A percentile compares a stretch with the other conserved stretches of the same genome.
phyloP scores from a whole-genome alignment of 106 monocot species.

The Dactylorhiza incarnata region DNA sequence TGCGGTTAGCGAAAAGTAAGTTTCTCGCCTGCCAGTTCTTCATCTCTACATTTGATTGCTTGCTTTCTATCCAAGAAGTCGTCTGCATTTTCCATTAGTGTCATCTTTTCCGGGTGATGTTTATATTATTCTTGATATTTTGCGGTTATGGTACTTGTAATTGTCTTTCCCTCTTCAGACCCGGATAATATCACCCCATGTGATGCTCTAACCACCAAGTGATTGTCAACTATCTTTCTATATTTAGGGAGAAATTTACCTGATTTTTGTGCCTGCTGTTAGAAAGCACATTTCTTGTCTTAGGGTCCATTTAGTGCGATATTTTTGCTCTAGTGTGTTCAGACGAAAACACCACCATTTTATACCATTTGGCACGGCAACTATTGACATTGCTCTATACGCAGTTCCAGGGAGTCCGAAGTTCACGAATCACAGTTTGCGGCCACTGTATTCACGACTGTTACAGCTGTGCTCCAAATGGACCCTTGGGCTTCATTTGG shows the following conservation, averaged over 20 bases:
- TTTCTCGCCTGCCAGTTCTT: background rate
- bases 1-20: conserved; percentile 34
- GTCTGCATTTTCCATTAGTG: background rate
- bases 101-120: background rate
- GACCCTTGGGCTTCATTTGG: too few relatives aligned
- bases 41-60: background rate
- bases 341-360: background rate
- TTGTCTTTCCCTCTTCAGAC: background rate
- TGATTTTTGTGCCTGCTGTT: background rate
- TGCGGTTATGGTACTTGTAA: background rate
- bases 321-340: too few relatives aligned
- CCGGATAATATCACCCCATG: background rate
- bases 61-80: background rate
- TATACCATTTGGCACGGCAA: background rate
- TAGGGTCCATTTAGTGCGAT: background rate
- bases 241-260: background rate
- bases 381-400: too few relatives aligned
- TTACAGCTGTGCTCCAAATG: too few relatives aligned
- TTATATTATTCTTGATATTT: background rate
- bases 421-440: too few relatives aligned
- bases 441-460: too few relatives aligned
- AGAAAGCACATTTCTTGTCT: background rate
- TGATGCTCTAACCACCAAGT: background rate
- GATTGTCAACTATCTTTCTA: background rate
- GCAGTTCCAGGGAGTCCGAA: too few relatives aligned